A percentile compares a stretch with the other conserved stretches of the same genome.
phyloP scores from a whole-genome alignment of 768 basidiomycete species.

The Tremella yokohamensis region DNA sequence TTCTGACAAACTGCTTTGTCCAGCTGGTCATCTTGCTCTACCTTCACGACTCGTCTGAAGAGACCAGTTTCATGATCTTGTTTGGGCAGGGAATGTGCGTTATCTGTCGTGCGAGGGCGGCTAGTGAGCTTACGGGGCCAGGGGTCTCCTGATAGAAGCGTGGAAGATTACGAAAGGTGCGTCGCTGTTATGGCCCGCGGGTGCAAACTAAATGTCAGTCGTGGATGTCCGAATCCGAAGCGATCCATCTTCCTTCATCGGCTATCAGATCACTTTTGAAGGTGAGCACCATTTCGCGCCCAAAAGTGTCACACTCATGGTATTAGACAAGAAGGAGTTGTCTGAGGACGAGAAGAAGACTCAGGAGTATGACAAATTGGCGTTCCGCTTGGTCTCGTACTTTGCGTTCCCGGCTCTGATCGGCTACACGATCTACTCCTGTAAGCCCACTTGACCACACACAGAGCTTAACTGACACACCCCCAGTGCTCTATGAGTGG shows the following conservation, averaged over 20 bases:
- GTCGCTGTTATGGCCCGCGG: constrained; percentile 42
- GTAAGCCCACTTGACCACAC: constrained; percentile 24
- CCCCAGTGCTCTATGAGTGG: constrained; percentile 26
- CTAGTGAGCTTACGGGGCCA: constrained; percentile 15
- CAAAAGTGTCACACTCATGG: background rate
- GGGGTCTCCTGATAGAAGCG: constrained; percentile 61
- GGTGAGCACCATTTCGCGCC: constrained; percentile 55
- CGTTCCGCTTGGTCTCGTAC: constrained; percentile 91
- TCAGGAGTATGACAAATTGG: constrained; percentile 89
- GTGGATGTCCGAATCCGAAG: constrained; percentile 74
- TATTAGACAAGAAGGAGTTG: constrained; percentile 84
- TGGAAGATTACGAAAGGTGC: constrained; percentile 68
- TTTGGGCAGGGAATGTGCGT: constrained; percentile 54
- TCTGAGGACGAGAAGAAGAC: constrained; percentile 96
- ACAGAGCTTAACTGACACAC: background rate
- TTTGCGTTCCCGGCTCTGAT: constrained; percentile 69
- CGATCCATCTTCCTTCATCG: constrained; percentile 64
- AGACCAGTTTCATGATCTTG: constrained; percentile 97
- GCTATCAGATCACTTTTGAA: constrained; percentile 76
- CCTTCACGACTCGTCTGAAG: constrained; percentile 88
- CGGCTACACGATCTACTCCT: constrained; percentile 53
- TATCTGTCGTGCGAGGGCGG: background rate
- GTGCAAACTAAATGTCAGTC: constrained; percentile 69
- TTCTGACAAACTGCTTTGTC: constrained; percentile 89
- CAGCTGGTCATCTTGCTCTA: constrained; percentile 78